These are phyloP conservation scores for Aphanomyces astaci DNA, from an alignment of 352 stramenopile genomes.

Conservation along the genomic window DNA sequence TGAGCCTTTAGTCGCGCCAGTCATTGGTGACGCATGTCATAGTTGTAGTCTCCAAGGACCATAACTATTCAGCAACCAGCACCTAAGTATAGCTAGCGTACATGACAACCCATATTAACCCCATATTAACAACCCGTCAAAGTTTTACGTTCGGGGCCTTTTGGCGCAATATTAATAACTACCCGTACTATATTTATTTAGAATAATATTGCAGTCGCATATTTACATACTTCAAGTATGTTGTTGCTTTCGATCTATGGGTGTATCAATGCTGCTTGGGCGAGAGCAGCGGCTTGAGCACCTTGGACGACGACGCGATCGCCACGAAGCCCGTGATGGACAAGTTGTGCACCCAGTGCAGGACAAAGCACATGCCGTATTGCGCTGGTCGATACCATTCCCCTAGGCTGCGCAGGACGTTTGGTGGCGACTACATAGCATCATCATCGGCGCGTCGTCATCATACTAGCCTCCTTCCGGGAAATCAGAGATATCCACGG, in stretches of 20 bases:
- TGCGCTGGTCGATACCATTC: conserved; percentile 15
- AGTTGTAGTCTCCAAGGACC: too few relatives aligned
- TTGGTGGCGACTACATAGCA: conserved; percentile 15
- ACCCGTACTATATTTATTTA: conserved; percentile 5
- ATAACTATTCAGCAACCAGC: too few relatives aligned
- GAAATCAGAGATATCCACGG: too few relatives aligned
- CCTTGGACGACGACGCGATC: background rate
- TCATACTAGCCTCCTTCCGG: too few relatives aligned
- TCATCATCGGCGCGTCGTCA: too few relatives aligned
- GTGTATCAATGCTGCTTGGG: conserved; percentile 7
- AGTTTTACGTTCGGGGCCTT: too few relatives aligned
- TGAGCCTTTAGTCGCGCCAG: background rate
- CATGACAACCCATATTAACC: too few relatives aligned
- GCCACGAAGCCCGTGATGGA: background rate
- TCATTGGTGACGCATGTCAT: background rate
- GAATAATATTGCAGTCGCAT: background rate
- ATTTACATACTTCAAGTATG: too few relatives aligned
- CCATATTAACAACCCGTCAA: too few relatives aligned
- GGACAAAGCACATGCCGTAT: conserved; percentile 17
- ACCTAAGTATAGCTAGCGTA: too few relatives aligned
- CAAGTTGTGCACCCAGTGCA: conserved; percentile 20
- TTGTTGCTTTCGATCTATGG: background rate
- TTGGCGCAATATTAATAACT: too few relatives aligned
- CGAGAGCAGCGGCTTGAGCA: background rate
- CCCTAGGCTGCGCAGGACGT: background rate